Evolutionary conservation across 805 yeast genomes (phyloP).

Genomic region (Diddensiella transvaalensis): DNA sequence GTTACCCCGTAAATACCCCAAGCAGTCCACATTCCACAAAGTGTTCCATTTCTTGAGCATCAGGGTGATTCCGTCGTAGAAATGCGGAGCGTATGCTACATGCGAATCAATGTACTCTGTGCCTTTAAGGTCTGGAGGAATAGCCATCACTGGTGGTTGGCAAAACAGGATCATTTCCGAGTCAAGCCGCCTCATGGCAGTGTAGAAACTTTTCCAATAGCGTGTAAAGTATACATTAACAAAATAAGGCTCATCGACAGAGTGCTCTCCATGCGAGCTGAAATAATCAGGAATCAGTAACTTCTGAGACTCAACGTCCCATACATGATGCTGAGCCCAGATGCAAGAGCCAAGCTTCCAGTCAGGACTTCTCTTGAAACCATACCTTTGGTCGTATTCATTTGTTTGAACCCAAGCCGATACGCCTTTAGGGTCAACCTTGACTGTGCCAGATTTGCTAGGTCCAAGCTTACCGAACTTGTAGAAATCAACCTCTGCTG

Average conservation of each 20-base stretch:
- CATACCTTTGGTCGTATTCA: constrained; percentile 56
- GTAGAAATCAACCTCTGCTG: constrained; percentile 65
- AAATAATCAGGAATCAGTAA: constrained; percentile 49
- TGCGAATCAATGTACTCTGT: constrained; percentile 48
- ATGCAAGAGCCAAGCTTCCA: constrained; percentile 79
- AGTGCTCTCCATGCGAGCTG: constrained; percentile 23
- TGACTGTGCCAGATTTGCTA: constrained; percentile 50
- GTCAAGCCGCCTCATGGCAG: constrained; percentile 40
- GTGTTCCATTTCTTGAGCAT: constrained; percentile 91
- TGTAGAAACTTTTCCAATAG: constrained; percentile 52
- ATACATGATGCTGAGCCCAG: constrained; percentile 76
- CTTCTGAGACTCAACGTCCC: constrained; percentile 47
- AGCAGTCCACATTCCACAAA: constrained; percentile 77
- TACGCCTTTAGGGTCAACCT: constrained; percentile 63
- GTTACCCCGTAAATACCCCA: constrained; percentile 78
- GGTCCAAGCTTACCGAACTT: constrained; percentile 76
- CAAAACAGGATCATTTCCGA: constrained; percentile 54
- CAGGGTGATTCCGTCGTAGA: constrained; percentile 90
- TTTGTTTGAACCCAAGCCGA: constrained; percentile 46
- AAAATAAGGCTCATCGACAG: constrained; percentile 26
- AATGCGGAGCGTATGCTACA: constrained; percentile 82
- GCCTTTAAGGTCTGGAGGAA: constrained; percentile 64
- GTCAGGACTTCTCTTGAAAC: constrained; percentile 56
- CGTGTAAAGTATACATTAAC: constrained; percentile 61
- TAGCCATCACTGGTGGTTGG: constrained; percentile 77